Evolutionary conservation across 805 yeast species (phyloP).

Genomic region (Suhomyces tanzawaensis): DNA sequence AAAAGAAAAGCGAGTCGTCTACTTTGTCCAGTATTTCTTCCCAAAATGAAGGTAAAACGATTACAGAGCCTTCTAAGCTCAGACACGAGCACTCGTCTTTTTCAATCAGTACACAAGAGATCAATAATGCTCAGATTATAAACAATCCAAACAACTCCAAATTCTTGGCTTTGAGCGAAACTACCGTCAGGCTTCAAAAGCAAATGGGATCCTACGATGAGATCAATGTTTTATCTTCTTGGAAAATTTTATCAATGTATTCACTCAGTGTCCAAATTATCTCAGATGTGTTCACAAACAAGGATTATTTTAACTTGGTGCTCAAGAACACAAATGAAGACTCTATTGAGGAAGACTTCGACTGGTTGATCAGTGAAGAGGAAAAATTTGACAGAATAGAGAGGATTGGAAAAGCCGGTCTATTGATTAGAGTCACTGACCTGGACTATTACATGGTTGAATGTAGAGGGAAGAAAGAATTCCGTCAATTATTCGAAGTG

Average conservation of each 20-base stretch:
- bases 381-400: constrained; percentile 29
- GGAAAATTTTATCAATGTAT: constrained; percentile 44
- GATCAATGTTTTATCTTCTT: constrained; percentile 37
- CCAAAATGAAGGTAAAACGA: constrained; percentile 1
- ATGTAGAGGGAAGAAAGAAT: constrained; percentile 43
- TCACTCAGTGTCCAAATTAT: constrained; percentile 28
- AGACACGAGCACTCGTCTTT: constrained; percentile 16
- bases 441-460: constrained; percentile 40
- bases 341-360: constrained; percentile 14
- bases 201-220: constrained; percentile 29
- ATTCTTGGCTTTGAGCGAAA: constrained; percentile 24
- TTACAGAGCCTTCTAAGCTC: constrained; percentile 2
- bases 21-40: constrained; percentile 3
- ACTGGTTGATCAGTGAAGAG: constrained; percentile 34
- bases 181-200: constrained; percentile 38
- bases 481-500: constrained; percentile 25
- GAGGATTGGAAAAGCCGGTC: constrained; percentile 43
- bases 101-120: constrained; percentile 21
- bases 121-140: constrained; percentile 18
- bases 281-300: constrained; percentile 23
- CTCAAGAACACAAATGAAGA: constrained; percentile 18
- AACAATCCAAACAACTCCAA: constrained; percentile 25
- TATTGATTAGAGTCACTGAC: constrained; percentile 32
- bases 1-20: constrained; percentile 7
- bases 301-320: constrained; percentile 28